Percentiles rank a stretch among this genome's conserved stretches.
Conservation (phyloP, 805 yeast species). For the Metschnikowia shivogae region DNA sequence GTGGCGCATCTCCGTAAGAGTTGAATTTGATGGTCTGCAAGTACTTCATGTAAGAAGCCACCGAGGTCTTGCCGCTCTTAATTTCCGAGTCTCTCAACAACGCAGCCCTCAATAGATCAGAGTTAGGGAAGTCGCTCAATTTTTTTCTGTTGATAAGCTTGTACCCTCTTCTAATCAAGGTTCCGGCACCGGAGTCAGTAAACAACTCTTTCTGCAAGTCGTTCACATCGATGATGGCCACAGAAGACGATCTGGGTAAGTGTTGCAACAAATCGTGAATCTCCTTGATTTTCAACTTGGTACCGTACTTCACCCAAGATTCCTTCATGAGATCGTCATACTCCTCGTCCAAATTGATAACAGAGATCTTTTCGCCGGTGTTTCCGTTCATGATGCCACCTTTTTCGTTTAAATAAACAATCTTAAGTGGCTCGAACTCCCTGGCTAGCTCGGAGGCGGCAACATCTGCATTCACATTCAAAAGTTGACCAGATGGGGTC, state of each 20-base stretch:
- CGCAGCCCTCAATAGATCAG: slow-evolving; percentile 75
- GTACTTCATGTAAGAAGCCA: slow-evolving; percentile 74
- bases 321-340: slow-evolving; percentile 86
- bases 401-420: slow-evolving; percentile 93
- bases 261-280: slow-evolving; percentile 91
- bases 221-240: slow-evolving; percentile 92
- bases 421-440: slow-evolving; percentile 93
- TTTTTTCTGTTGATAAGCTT: slow-evolving; percentile 71
- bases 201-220: slow-evolving; percentile 96
- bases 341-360: slow-evolving; percentile 93
- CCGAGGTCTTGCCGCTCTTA: slow-evolving; percentile 63
- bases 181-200: slow-evolving; percentile 99
- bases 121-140: slow-evolving; percentile 61
- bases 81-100: slow-evolving; percentile 75
- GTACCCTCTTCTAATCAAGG: slow-evolving; percentile 95
- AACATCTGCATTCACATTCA: slow-evolving; percentile 97
- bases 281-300: slow-evolving; percentile 94
- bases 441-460: slow-evolving; percentile 98
- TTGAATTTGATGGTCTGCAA: slow-evolving; percentile 62
- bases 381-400: slow-evolving; percentile 95
- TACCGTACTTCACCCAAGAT: slow-evolving; percentile 98
- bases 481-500: slow-evolving; percentile 92
- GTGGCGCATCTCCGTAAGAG: slow-evolving; percentile 92
- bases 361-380: slow-evolving; percentile 84
- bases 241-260: slow-evolving; percentile 95